A percentile compares a stretch with the other conserved stretches of the same genome.
phyloP scores from a whole-genome alignment of 495 filamentous ascomycete genomes.

The Annulohypoxylon stygium region DNA sequence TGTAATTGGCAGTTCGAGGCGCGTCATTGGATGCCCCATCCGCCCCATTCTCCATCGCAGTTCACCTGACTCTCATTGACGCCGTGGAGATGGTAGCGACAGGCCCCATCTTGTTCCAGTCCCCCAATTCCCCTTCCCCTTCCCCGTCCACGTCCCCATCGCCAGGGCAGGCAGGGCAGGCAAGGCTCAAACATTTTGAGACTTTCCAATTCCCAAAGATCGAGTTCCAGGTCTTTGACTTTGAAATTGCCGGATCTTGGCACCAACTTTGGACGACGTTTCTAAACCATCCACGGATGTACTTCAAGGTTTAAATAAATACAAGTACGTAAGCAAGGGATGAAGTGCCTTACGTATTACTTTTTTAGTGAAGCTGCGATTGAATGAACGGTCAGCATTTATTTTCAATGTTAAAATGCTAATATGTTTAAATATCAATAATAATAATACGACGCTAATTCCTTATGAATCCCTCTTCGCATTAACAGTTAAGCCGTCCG shows the following conservation, averaged over 20 bases:
- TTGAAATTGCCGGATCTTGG: conserved; percentile 43
- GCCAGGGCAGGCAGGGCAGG: conserved; percentile 4
- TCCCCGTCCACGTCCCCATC: not conserved
- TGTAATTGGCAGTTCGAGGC: conserved; percentile 18
- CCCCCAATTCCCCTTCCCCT: not conserved
- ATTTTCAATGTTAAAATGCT: not conserved
- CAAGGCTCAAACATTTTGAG: conserved; percentile 37
- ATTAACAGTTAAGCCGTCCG: not conserved
- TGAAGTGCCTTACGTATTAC: conserved; percentile 9
- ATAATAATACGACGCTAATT: not conserved
- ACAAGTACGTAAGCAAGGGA: conserved; percentile 18
- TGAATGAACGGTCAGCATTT: conserved; percentile 1
- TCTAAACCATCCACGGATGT: not conserved
- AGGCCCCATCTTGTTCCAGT: conserved; percentile 16
- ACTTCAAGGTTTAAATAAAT: not conserved
- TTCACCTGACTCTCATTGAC: conserved; percentile 45
- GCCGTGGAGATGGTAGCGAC: conserved; percentile 43
- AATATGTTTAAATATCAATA: not conserved
- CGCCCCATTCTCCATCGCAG: conserved; percentile 8
- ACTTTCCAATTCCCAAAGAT: conserved; percentile 38
- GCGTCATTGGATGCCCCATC: conserved; percentile 35
- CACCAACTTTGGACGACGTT: conserved; percentile 11
- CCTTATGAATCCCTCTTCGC: not conserved
- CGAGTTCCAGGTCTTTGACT: conserved; percentile 17
- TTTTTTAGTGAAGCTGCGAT: conserved; percentile 1